Evolutionary conservation across 768 basidiomycete genomes (phyloP), one percentile per base, ranked within the genome.

Genomic region (Trametes cubensis): DNA sequence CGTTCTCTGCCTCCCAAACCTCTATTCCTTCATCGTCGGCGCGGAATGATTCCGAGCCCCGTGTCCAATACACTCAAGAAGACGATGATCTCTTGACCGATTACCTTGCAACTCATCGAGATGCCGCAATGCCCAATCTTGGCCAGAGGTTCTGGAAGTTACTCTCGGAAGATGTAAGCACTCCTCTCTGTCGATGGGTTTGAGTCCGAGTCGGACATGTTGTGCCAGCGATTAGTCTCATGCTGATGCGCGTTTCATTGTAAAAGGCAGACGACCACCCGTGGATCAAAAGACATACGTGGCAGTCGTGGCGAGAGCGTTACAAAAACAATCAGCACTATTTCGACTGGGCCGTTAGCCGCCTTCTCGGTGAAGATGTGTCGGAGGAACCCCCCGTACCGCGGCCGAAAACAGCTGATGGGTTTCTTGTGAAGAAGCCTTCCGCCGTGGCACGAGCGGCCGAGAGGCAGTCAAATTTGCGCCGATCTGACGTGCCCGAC

Each of bases 231-330:
- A 15, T 6, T 49, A 26, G 25, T 3, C 23, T 47, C 6, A n/a
- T 44, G 17, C 18, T 44, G 17, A 28, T 26, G 25, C 25, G n/a
- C 48, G 2, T 7, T 6, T 17, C 48, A 26, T 47, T 18, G 13
- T 20, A 11, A 25, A 7, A 64, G 61, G 34, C 3, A 8, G 60
- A 53, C 7, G 85, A 87, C 62, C 89, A 83, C 66, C 78, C 80
- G 0, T 92, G 90, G 90, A 88, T 89, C n/a, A 77, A 75, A 30
- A 85, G 89, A 21, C 90, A 92, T 70, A 87, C 89, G 1, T 90
- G 89, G 89, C 86, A 89, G 64, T 92, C 90, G 14, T 92, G 90
- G 90, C 83, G 89, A 39, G 89, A 92, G 69, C 80, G 90, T 26
- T 92, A 92, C 76, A 90, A 90, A 76, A 92, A 92, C 71, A 85